Evolutionary conservation across 768 basidiomycete species (phyloP), one percentile per base, ranked within the genome.

Genomic region (Hemileccinum impolitum): DNA sequence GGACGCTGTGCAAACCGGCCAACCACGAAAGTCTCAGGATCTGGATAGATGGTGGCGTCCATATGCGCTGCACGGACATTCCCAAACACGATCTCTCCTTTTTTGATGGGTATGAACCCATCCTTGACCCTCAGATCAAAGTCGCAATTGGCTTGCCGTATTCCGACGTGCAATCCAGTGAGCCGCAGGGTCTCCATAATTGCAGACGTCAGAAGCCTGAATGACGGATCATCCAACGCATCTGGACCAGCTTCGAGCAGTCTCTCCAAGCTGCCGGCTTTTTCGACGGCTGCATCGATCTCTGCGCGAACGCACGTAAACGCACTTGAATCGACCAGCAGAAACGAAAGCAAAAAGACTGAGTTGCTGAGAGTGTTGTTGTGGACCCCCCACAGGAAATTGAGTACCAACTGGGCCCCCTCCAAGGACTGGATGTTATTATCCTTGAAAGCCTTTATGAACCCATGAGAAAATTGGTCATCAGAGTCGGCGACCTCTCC

Each of bases 281-380:
- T 54, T 25, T 49, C 23, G 6, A 64, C 43, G 1, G 53, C 58
- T 6, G 14, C 18, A 34, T 81, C 79, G 12, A 81, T 62, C 50
- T 82, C 77, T 4, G 66, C 62, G 2, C 74, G 74, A 6, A 80
- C 68, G 43, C 70, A 74, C 25, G 69, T 66, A 62, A 79, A 66
- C 1, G 66, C 71, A n/a, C 64, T 59, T 0, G 75, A 74, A 47
- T 75, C 61, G 41, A 71, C 68, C 30, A 80, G 65, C 21, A 81
- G 65, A 31, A 50, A 61, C 1, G 56, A 51, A 3, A 64, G 31
- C 19, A 51, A 40, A 15, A 63, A 61, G 32, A 58, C 54, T 0
- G 54, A 23, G 42, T 54, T 63, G 48, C 45, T 56, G 25, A 66
- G 3, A 0, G 44, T 56, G 6, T 65, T 64, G 45, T 45, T 61